Percentiles rank a stretch among this genome's conserved stretches.
phyloP scores from a whole-genome alignment of 164 flowering plant species.

The Vitis riparia region DNA sequence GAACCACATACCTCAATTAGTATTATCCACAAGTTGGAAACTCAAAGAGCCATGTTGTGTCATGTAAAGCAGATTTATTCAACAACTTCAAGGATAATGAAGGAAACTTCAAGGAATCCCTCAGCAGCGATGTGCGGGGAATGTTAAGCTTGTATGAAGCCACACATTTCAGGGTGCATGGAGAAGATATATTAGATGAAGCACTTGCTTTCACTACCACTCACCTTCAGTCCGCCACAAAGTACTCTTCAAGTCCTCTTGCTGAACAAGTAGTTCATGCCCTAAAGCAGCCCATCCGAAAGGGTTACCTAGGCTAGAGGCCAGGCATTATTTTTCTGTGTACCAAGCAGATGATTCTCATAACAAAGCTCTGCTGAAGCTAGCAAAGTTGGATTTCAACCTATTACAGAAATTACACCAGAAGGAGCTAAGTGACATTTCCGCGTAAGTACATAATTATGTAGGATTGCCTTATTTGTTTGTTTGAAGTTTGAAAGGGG shows the following conservation, averaged over 20 bases:
- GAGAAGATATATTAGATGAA: slow-evolving; percentile 51
- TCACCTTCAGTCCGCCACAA: slow-evolving; percentile 20
- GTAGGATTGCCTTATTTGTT: too few species aligned
- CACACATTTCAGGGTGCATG: slow-evolving; percentile 36
- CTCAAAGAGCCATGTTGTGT: not conserved
- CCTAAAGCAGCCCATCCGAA: slow-evolving; percentile 32
- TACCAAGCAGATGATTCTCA: slow-evolving; percentile 27
- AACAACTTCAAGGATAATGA: slow-evolving; percentile 36
- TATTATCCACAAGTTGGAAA: not conserved
- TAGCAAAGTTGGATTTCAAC: slow-evolving; percentile 64
- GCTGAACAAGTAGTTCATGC: slow-evolving; percentile 30
- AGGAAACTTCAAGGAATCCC: slow-evolving; percentile 34
- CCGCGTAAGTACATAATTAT: slow-evolving; percentile 24
- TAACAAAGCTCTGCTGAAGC: slow-evolving; percentile 21
- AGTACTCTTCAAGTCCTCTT: slow-evolving; percentile 11
- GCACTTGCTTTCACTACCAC: slow-evolving; percentile 36
- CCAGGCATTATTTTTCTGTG: slow-evolving; percentile 32
- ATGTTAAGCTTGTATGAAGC: slow-evolving; percentile 62
- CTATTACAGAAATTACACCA: slow-evolving; percentile 40
- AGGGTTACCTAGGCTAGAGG: slow-evolving; percentile 35
- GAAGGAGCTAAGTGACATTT: slow-evolving; percentile 32
- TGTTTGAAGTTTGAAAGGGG: too few species aligned
- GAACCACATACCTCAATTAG: too few species aligned
- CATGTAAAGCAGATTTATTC: slow-evolving; percentile 32
- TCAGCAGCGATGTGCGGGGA: slow-evolving; percentile 26